Evolutionary conservation across 177 flowering plant genomes (phyloP).

Genomic region (Vitis hybrid): DNA sequence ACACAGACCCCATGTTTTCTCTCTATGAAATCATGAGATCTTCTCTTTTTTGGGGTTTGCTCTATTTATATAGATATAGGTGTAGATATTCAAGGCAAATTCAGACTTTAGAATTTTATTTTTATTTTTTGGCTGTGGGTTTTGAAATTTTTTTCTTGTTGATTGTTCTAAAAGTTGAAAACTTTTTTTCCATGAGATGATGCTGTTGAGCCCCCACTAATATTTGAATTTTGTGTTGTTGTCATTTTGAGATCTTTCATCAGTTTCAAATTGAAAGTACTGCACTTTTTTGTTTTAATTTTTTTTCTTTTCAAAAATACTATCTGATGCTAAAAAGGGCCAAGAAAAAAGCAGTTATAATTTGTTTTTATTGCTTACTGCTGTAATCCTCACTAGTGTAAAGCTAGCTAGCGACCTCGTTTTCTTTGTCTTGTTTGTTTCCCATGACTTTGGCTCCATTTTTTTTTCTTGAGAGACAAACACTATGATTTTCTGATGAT

Average conservation of each 20-base stretch:
- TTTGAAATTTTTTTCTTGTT: constrained; percentile 10
- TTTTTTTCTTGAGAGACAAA: neutral
- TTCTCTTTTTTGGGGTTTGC: too few species aligned
- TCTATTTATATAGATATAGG: too few species aligned
- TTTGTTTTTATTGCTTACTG: constrained; percentile 23
- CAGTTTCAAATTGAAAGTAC: constrained; percentile 10
- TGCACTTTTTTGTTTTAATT: constrained; percentile 15
- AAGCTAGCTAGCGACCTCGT: constrained; percentile 9
- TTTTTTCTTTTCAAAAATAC: constrained; percentile 5
- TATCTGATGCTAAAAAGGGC: constrained; percentile 14
- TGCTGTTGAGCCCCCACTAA: constrained; percentile 16
- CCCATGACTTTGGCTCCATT: constrained; percentile 6
- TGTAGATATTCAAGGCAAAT: neutral
- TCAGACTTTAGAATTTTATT: neutral
- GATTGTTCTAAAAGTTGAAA: neutral
- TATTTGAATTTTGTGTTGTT: constrained; percentile 11
- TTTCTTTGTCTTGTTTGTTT: constrained; percentile 23
- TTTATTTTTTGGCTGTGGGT: constrained; percentile 3
- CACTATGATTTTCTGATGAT: constrained; percentile 18
- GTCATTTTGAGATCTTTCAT: constrained; percentile 17
- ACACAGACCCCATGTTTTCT: neutral
- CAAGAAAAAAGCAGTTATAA: constrained; percentile 4
- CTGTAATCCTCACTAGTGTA: constrained; percentile 15
- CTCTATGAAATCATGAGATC: too few species aligned
- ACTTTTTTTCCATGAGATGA: constrained; percentile 4